Evolutionary conservation across 179 eudicot species (phyloP).

Genomic region (Actinidia arguta): DNA sequence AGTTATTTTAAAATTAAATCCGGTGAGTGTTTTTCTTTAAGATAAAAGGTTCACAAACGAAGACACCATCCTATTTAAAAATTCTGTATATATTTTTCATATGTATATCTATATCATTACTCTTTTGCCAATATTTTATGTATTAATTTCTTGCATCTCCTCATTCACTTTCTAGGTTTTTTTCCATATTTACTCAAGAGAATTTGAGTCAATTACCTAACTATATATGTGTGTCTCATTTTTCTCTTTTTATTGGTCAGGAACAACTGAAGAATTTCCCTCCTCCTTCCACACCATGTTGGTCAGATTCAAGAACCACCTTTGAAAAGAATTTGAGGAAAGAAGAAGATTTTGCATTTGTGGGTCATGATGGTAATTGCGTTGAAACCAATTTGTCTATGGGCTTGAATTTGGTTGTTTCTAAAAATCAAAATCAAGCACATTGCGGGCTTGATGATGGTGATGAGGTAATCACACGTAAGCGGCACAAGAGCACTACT

Average conservation of each 20-base stretch:
- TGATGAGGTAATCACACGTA: constrained; percentile 9
- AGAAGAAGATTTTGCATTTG: background rate
- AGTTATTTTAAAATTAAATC: no score
- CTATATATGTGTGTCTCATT: background rate
- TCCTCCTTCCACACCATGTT: no score
- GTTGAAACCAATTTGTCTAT: constrained; percentile 24
- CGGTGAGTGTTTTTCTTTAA: no score
- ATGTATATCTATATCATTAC: no score
- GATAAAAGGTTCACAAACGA: no score
- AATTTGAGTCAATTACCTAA: background rate
- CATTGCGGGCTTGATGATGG: background rate
- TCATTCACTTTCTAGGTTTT: constrained; percentile 31
- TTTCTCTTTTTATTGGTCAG: background rate
- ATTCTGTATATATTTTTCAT: no score
- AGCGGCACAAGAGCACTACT: constrained; percentile 23
- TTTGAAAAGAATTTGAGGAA: background rate
- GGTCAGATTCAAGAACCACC: background rate
- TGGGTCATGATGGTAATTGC: constrained; percentile 20
- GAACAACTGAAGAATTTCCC: background rate
- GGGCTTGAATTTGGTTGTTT: constrained; percentile 24
- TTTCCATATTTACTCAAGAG: constrained; percentile 10
- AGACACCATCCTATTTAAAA: no score
- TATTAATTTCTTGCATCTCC: constrained; percentile 22
- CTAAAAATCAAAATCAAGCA: background rate
- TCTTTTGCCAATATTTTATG: no score